Percentiles rank a stretch among this genome's conserved stretches.
phyloP scores from a whole-genome alignment of 1,284 basidiomycete genomes.

The Puccinia polysora region DNA sequence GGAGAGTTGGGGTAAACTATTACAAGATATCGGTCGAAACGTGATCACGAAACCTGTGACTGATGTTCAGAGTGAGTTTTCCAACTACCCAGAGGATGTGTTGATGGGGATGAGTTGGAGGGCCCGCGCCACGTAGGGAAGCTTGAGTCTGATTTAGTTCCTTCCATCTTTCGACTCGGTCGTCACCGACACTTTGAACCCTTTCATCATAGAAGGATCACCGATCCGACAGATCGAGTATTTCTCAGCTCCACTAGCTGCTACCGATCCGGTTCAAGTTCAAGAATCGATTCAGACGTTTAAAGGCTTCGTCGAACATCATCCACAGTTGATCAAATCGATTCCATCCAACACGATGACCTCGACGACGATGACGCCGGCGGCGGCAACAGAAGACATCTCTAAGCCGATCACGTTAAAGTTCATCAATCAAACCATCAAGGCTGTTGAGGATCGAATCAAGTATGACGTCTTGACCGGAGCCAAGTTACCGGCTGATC shows the following conservation, averaged over 20 bases:
- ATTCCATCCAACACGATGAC: not conserved
- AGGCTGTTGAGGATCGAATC: not conserved
- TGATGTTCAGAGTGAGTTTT: too few relatives aligned
- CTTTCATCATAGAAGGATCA: too few relatives aligned
- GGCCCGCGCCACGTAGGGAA: too few relatives aligned
- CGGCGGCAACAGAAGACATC: too few relatives aligned
- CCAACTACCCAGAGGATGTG: too few relatives aligned
- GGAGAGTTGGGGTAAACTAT: too few relatives aligned
- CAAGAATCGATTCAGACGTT: conserved; percentile 4
- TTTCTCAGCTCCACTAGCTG: not conserved
- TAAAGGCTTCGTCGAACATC: not conserved
- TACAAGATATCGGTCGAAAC: too few relatives aligned
- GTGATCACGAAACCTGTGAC: too few relatives aligned
- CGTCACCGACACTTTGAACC: too few relatives aligned
- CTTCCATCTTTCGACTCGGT: too few relatives aligned
- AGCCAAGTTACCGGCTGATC: not conserved
- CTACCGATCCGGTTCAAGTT: not conserved
- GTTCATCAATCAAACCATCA: not conserved
- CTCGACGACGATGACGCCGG: not conserved
- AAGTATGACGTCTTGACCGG: not conserved
- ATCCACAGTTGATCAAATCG: conserved; percentile 10
- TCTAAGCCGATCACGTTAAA: not conserved
- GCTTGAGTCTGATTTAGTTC: too few relatives aligned
- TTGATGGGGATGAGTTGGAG: too few relatives aligned
- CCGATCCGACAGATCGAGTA: not conserved